Evolutionary conservation across 1,139 yeast species (phyloP).

Genomic region (Blastobotrys aristatus): DNA sequence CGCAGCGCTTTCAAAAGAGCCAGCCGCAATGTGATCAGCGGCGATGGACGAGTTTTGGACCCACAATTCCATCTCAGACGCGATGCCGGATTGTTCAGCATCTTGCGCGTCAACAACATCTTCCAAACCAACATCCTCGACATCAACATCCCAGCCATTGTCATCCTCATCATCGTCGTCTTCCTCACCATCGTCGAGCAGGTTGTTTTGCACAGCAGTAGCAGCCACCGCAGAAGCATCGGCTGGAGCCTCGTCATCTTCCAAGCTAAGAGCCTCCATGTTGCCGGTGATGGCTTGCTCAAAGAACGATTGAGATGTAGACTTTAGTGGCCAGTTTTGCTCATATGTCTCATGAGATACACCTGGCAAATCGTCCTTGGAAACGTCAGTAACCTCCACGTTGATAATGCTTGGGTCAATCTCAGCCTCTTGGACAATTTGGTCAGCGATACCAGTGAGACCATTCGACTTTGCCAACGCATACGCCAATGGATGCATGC

Average conservation of each 20-base stretch:
- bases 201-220: conserved; percentile 35
- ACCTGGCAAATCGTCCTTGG: conserved; percentile 40
- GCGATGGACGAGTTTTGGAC: conserved; percentile 84
- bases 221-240: conserved; percentile 19
- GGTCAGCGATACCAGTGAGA: conserved; percentile 64
- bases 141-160: conserved; percentile 36
- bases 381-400: conserved; percentile 42
- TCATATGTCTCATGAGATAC: conserved; percentile 45
- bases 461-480: conserved; percentile 90
- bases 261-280: conserved; percentile 57
- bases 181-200: conserved; percentile 31
- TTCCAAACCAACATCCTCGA: conserved; percentile 61
- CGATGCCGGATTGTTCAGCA: conserved; percentile 41
- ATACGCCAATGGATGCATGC: conserved; percentile 85
- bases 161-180: conserved; percentile 35
- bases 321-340: conserved; percentile 77
- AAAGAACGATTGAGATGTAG: conserved; percentile 69
- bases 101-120: conserved; percentile 49
- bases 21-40: conserved; percentile 92
- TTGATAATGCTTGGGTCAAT: conserved; percentile 59
- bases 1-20: conserved; percentile 94
- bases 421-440: conserved; percentile 60
- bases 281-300: conserved; percentile 77
- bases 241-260: conserved; percentile 35
- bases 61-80: conserved; percentile 76